These are phyloP conservation scores for Mycena maculata DNA, from an alignment of 768 basidiomycete species.

Conservation along the genomic window DNA sequence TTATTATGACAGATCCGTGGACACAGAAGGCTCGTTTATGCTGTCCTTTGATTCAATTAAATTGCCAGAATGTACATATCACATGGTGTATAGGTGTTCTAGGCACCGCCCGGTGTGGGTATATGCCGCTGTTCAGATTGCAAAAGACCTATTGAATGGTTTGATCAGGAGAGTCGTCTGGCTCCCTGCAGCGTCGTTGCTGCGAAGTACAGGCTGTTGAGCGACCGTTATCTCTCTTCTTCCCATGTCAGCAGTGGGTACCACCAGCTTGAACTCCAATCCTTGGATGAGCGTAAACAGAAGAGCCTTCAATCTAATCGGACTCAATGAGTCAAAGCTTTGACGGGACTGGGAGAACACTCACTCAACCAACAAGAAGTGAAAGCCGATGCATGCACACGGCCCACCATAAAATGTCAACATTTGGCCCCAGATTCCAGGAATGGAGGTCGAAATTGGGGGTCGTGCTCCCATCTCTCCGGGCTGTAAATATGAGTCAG, in stretches of 20 bases:
- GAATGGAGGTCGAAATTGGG: conserved; percentile 12
- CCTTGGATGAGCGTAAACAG: not conserved
- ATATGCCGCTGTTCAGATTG: too few relatives aligned
- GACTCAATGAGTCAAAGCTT: too few relatives aligned
- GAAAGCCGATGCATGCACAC: conserved; percentile 13
- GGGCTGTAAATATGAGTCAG: not conserved
- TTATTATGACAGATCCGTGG: too few relatives aligned
- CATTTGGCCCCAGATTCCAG: conserved; percentile 19
- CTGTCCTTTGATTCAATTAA: too few relatives aligned
- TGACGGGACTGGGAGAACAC: not conserved
- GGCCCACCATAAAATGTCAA: conserved; percentile 10
- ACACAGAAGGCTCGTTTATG: too few relatives aligned
- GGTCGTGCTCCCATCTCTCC: not conserved
- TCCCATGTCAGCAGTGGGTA: not conserved
- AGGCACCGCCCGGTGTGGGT: too few relatives aligned
- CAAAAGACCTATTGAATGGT: too few relatives aligned
- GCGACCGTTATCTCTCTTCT: not conserved
- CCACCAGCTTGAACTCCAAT: conserved; percentile 6
- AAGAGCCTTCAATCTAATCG: conserved; percentile 1
- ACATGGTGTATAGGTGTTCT: too few relatives aligned
- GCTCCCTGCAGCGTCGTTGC: not conserved
- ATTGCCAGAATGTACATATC: too few relatives aligned
- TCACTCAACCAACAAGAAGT: conserved; percentile 13
- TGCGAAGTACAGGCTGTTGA: not conserved
- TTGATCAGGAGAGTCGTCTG: not conserved